These are phyloP conservation scores for Fusarium goolgardi DNA, from an alignment of 2,329 filamentous ascomycete genomes.

Conservation along the genomic window DNA sequence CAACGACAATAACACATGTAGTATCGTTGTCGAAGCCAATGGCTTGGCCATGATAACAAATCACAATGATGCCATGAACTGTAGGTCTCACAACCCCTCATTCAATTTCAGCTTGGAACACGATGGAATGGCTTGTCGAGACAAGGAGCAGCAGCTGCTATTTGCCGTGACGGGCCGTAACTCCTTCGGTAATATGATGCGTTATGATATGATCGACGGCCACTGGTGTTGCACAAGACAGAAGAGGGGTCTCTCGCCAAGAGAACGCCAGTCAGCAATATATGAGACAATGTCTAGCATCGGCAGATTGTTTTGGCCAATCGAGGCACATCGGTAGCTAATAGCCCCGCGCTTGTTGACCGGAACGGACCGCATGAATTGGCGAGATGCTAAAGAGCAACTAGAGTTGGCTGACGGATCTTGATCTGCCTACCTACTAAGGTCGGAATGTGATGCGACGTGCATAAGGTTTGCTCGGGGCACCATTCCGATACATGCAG, in stretches of 20 bases:
- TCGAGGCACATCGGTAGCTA: slow-evolving; percentile 2
- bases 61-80: not conserved
- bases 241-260: not conserved
- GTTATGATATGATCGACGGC: slow-evolving; percentile 6
- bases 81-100: slow-evolving; percentile 34
- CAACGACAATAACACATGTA: not conserved
- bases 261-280: slow-evolving; percentile 28
- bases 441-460: slow-evolving; percentile 1
- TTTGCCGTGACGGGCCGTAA: slow-evolving; percentile 12
- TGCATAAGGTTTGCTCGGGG: not conserved
- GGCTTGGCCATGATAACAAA: slow-evolving; percentile 4
- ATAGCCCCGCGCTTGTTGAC: slow-evolving; percentile 13
- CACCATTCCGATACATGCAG: not conserved
- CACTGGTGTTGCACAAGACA: not conserved
- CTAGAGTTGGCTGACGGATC: not conserved
- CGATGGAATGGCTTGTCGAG: not conserved
- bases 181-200: not conserved
- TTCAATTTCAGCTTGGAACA: slow-evolving; percentile 4
- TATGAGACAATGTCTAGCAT: slow-evolving; percentile 16
- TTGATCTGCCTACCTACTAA: not conserved
- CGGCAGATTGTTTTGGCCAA: slow-evolving; percentile 24
- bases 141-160: not conserved
- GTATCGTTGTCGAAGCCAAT: not conserved
- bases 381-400: slow-evolving; percentile 2
- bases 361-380: slow-evolving; percentile 38